Evolutionary conservation across 768 basidiomycete species (phyloP).

Genomic region (Lenzites betulinus): DNA sequence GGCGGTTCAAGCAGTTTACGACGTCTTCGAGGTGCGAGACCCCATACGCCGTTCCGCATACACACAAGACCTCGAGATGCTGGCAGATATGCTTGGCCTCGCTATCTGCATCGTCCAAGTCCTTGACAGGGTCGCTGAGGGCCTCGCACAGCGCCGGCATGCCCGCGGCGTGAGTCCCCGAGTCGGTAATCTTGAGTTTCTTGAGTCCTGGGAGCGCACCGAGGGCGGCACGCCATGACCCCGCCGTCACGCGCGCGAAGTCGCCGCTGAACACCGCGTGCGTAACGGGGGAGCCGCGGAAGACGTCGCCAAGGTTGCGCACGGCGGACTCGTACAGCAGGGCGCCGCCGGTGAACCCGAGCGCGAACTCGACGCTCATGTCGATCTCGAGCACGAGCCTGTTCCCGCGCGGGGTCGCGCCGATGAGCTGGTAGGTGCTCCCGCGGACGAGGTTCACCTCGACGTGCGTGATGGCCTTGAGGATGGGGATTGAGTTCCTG

Average conservation of each 20-base stretch:
- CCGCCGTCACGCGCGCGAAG: neutral
- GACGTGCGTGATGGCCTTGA: neutral
- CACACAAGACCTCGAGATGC: neutral
- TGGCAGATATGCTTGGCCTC: neutral
- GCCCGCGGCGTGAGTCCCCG: neutral
- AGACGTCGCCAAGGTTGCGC: neutral
- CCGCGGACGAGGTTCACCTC: neutral
- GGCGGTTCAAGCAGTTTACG: neutral
- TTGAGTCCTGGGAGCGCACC: neutral
- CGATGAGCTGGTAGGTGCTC: conserved; percentile 1
- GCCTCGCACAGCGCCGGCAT: neutral
- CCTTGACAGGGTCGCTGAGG: neutral
- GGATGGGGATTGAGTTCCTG: neutral
- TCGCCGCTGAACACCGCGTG: neutral
- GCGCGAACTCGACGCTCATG: neutral
- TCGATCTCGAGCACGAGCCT: neutral
- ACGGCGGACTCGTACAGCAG: neutral
- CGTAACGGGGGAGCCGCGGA: neutral
- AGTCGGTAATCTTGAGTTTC: neutral
- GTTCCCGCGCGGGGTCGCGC: neutral
- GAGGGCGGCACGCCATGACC: neutral
- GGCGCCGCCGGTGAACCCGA: neutral
- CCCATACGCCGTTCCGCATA: neutral
- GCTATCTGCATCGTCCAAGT: neutral
- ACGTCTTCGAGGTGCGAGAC: neutral